Conservation (phyloP, 1,284 basidiomycete species). For the Fomes fomentarius region DNA sequence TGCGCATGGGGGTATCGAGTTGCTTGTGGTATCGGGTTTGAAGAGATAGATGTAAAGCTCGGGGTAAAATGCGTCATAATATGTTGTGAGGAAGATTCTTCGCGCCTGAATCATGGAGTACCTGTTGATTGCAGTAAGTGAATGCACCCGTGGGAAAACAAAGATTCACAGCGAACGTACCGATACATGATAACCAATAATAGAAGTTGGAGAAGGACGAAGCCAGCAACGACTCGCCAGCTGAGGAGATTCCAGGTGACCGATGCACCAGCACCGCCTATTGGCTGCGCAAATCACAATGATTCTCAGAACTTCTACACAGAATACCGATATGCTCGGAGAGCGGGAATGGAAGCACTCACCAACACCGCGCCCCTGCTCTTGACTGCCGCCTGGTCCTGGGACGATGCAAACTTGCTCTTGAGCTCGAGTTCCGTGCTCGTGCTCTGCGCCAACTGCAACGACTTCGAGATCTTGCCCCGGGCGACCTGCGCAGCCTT, state of each 20-base stretch:
- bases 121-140: constrained; percentile 19
- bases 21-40: constrained; percentile 45
- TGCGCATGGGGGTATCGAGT: constrained; percentile 33
- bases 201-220: constrained; percentile 29
- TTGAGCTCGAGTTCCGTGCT: constrained; percentile 35
- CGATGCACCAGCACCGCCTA: constrained; percentile 18
- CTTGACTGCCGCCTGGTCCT: constrained; percentile 43
- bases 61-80: constrained; percentile 75
- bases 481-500: constrained; percentile 52
- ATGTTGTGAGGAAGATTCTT: constrained; percentile 57
- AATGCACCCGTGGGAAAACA: too few species aligned
- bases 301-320: not conserved
- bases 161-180: too few species aligned
- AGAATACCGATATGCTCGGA: not conserved
- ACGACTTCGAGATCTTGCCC: constrained; percentile 44
- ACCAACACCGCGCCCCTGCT: constrained; percentile 40
- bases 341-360: not conserved
- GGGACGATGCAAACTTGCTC: constrained; percentile 39
- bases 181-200: constrained; percentile 32
- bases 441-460: constrained; percentile 39
- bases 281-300: constrained; percentile 4
- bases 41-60: constrained; percentile 61
- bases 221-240: constrained; percentile 27
- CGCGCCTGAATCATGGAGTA: constrained; percentile 43
- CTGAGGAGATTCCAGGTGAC: constrained; percentile 28